These are phyloP conservation scores for Penicillium carneum DNA, from an alignment of 2,329 filamentous ascomycete genomes.

Conservation along the genomic window DNA sequence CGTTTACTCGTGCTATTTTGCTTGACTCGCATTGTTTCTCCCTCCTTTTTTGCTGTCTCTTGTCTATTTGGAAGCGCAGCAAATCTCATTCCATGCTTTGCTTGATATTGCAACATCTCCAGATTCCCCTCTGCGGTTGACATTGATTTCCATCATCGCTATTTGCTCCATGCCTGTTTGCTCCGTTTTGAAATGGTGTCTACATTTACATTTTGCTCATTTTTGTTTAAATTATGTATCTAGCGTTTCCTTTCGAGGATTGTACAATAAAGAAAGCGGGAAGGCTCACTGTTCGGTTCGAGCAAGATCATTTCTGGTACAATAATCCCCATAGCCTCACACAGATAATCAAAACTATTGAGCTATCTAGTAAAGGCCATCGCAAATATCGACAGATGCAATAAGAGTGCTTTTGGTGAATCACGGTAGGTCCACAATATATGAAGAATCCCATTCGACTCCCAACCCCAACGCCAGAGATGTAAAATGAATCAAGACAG, in stretches of 20 bases:
- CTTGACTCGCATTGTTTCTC: conserved; percentile 1
- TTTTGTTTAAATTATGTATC: conserved; percentile 19
- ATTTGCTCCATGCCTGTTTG: conserved; percentile 12
- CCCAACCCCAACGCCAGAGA: conserved; percentile 39
- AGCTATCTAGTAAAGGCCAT: conserved; percentile 4
- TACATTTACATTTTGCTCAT: conserved; percentile 12
- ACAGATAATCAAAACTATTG: conserved; percentile 3
- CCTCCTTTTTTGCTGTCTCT: neutral
- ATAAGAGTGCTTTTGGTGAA: conserved; percentile 38
- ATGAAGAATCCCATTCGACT: conserved; percentile 30
- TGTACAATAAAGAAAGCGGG: conserved; percentile 35
- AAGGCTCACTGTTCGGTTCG: conserved; percentile 31
- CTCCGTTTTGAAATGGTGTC: neutral
- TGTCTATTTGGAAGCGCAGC: conserved; percentile 18
- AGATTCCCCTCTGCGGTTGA: conserved; percentile 36
- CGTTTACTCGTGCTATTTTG: conserved; percentile 14
- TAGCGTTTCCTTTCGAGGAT: conserved; percentile 30
- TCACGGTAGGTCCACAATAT: conserved; percentile 28
- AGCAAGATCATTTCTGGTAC: conserved; percentile 27
- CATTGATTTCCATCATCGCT: conserved; percentile 20
- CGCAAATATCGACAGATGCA: conserved; percentile 13
- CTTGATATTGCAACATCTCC: conserved; percentile 24
- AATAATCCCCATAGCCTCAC: conserved; percentile 12
- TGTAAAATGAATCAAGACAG: conserved; percentile 24
- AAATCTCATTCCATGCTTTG: conserved; percentile 19